Base-by-base conservation (phyloP, 2,329 filamentous ascomycete genomes). In the Botryotinia calthae region DNA sequence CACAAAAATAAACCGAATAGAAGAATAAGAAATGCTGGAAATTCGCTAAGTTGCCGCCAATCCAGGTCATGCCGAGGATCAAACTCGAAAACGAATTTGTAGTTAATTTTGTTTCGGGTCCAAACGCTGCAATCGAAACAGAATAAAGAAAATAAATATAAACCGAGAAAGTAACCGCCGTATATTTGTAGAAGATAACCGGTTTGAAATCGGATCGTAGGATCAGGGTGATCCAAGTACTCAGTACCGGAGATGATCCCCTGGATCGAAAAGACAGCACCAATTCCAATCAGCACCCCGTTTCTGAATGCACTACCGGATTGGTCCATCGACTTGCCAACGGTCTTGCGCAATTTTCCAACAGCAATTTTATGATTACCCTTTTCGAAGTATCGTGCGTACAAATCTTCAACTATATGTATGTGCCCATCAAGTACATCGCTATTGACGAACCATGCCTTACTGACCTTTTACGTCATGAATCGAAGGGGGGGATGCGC, bases 61-160 rank as follows among this genome's bases (percentile, higher is more conserved):
- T 98, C 93, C 42, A 98, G 84, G 76, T 91, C 89, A 81, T 96
- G 90, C 73, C 95, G 87, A 71, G 91, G 90, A 84, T 98, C 95
- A 80, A 97, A 96, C 83, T 99, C 96, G 80, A 99, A 99, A 77
- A 98, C 94, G 82, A 98, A 98, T 71, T 91, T 89, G 81, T 98
- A 98, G 81, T 99, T 99, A 82, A 99, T 93, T 82, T 95, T 97
- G 81, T 91, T 90, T 69, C 85, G 85, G 9, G 90, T 89, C 94
- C 95, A 99, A 25, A 97, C 83, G 72, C 90, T 90, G 81, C 95
- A 97, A 79, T 94, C 91, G 51, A 97, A 79, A 79, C 92, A 94
- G 80, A 98, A 98, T n/a, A 97, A 84, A 16, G 91, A 84, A 79
- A 97, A 91, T 31, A 98, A 85, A 62, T 94, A 86, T 8, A 97